Evolutionary conservation across 306 rosid genomes (phyloP), one percentile per base, ranked within the genome.

Genomic region (Cucurbita argyrosperma): DNA sequence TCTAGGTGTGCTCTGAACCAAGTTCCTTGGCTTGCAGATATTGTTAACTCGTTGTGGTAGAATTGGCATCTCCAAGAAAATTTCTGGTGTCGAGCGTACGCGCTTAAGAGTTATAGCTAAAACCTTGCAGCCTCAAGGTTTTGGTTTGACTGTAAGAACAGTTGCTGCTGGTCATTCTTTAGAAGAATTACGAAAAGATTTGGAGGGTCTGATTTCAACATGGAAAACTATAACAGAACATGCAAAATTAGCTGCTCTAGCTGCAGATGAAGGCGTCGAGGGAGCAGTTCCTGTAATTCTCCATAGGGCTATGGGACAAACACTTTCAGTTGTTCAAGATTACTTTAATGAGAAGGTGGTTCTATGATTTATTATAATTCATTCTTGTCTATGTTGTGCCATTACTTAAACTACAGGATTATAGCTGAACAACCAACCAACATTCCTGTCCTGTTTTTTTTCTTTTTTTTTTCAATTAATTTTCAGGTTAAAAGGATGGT

Each of bases 241-340:
- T 72, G 99, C 99, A 77, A 88, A 91, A 78, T 91, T 95, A 69
- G 88, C 91, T 26, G 85, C 99, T 81, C 95, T 94, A 80, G 99
- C 99, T 77, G 97, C 92, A 56, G 99, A 91, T 85, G 99, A 94
- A 89, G 97, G 99, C 51, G 86, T 91, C 45, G 95, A 89, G 72
- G 99, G 99, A 80, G 92, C 99, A 45, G 84, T 94, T 82, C 99
- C 99, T 42, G 84, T 84, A 61, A 83, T 94, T 82, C 83, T 94
- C 84, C 97, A 94, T 80, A 79, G 83, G 15, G 96, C 97, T 71
- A 94, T 89, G 99, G 95, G 95, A 70, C 99, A 94, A 85, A 94
- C 98, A 14, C 97, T 91, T 64, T 94, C 97, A 37, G 96, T 94
- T 76, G 99, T 94, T 74, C 99, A 91, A 86, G 99, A 94, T 87